These are phyloP conservation scores for Pleurotus salmoneostramineus DNA, from an alignment of 768 basidiomycete genomes.

Conservation along the genomic window DNA sequence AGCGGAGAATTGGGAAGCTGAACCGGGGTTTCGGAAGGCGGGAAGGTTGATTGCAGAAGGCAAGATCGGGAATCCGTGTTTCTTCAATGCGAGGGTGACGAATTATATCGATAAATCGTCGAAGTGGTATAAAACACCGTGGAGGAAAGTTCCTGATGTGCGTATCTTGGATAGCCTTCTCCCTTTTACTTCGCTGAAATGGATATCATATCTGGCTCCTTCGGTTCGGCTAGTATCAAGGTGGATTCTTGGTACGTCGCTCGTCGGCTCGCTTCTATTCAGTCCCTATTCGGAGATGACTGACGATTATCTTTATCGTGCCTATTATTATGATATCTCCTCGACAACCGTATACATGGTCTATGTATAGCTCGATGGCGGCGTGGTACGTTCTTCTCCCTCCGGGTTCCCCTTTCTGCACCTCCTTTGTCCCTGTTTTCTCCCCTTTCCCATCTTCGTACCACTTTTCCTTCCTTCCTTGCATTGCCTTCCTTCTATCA, in stretches of 20 bases:
- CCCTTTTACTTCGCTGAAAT: background rate
- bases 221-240: constrained; percentile 51
- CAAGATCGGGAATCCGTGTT: constrained; percentile 68
- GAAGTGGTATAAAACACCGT: constrained; percentile 80
- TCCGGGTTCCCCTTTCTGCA: background rate
- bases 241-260: constrained; percentile 71
- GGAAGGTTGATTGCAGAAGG: constrained; percentile 48
- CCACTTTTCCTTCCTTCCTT: background rate
- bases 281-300: background rate
- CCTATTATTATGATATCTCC: no score
- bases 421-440: background rate
- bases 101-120: constrained; percentile 55
- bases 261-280: background rate
- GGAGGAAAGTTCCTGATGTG: constrained; percentile 81
- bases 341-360: constrained; percentile 1
- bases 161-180: constrained; percentile 20
- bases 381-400: constrained; percentile 49
- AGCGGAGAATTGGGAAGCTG: constrained; percentile 75
- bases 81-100: constrained; percentile 56
- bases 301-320: no score
- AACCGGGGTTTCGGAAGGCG: constrained; percentile 50
- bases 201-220: background rate
- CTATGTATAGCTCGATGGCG: constrained; percentile 61
- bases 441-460: constrained; percentile 9
- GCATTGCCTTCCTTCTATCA: no score